Evolutionary conservation across 2,329 filamentous ascomycete genomes (phyloP), one percentile per base, ranked within the genome.

Genomic region (Tolypocladium sp.): DNA sequence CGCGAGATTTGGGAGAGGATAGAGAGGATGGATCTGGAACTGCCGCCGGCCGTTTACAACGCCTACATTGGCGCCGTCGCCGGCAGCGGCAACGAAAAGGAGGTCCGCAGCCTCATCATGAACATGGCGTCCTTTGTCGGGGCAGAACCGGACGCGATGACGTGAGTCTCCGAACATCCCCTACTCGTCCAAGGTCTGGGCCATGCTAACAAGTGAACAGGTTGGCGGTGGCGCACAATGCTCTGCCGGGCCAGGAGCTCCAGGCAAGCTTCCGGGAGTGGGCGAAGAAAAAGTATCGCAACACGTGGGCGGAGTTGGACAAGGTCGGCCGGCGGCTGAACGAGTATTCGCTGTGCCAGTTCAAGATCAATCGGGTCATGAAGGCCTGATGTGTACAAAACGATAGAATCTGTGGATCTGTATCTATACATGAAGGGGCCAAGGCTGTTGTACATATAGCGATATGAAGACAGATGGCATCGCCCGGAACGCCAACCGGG

Each of bases 51-150:
- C 2, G 83, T 97, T 15, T 93, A 90, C 73, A 84, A 84, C 25
- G 85, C 87, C 1, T 97, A 96, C 70, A 78, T 89, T 55, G 89
- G 86, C 10, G 90, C 90, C 0, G 72, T 96, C 58, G 90, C 89
- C 0, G 86, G 86, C 3, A 89, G 91, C 63, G 87, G 85, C 30
- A 80, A 87, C 56, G 79, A 90, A 54, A 83, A 90, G 25, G 85
- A 89, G 65, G 86, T 86, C 3, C 83, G 86, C 65, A 76, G 79
- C 59, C 76, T 90, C 40, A 77, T 96, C 51, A 79, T 85, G 64
- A 80, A 82, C 37, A 90, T 90, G 77, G 81, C 88, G 63, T 77
- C 78, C 56, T 83, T 85, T 59, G 82, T 87, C 59, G 90, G 89
- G 13, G 78, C 85, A 59, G 79, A 79, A 62, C 88, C 89, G n/a